phyloP scores from a whole-genome alignment of 768 basidiomycete species.

The Gautieria morchelliformis region DNA sequence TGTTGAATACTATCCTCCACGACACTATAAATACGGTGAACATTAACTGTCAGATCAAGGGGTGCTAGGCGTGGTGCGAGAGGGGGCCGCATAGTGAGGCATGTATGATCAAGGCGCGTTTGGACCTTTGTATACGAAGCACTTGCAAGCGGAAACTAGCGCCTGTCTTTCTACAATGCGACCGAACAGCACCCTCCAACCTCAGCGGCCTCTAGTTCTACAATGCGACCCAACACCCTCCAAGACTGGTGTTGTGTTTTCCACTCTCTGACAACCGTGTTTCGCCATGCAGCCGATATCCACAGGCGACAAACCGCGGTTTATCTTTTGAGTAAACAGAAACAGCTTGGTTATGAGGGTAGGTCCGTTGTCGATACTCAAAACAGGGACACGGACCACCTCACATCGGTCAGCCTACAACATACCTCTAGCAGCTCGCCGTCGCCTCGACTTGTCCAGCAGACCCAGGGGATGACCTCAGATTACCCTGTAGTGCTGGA shows the following conservation, averaged over 20 bases:
- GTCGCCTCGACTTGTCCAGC: neutral
- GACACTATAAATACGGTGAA: too few species aligned
- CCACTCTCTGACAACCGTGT: constrained; percentile 48
- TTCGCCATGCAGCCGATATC: constrained; percentile 52
- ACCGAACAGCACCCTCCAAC: too few species aligned
- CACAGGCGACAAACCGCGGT: constrained; percentile 29
- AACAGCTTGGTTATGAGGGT: neutral
- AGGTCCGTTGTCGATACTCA: constrained; percentile 16
- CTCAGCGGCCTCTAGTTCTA: too few species aligned
- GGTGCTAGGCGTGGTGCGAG: too few species aligned
- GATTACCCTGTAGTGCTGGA: neutral
- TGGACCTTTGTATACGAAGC: too few species aligned
- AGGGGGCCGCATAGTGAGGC: too few species aligned
- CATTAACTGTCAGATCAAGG: too few species aligned
- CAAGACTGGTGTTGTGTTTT: constrained; percentile 68
- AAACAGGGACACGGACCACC: neutral
- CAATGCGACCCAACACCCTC: constrained; percentile 59
- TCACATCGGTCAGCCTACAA: neutral
- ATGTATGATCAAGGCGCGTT: too few species aligned
- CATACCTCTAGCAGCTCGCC: neutral
- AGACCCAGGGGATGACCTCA: neutral
- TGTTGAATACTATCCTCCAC: too few species aligned
- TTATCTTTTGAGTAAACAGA: neutral
- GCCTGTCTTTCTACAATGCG: too few species aligned
- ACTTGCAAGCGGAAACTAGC: too few species aligned